Conservation (phyloP, 352 stramenopile genomes). For the Pythium coloratum region DNA sequence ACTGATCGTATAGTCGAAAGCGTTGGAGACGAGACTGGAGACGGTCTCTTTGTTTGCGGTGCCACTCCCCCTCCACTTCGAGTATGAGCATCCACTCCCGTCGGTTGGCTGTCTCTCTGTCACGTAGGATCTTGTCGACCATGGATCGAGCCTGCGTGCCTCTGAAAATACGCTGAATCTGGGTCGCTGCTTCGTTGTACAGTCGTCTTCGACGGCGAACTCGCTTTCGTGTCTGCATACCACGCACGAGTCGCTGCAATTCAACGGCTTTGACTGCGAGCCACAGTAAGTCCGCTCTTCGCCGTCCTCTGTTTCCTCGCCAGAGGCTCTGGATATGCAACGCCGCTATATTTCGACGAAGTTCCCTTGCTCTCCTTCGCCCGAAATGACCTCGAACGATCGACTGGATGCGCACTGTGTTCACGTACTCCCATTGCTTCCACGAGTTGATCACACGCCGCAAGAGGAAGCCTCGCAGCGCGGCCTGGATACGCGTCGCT, state of each 20-base stretch:
- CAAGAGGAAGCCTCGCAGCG: constrained; percentile 57
- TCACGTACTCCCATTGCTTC: constrained; percentile 60
- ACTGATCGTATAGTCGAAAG: constrained; percentile 57
- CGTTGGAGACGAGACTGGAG: constrained; percentile 49
- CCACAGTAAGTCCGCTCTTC: constrained; percentile 54
- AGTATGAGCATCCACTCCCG: constrained; percentile 69
- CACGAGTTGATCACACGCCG: constrained; percentile 46
- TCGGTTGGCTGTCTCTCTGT: constrained; percentile 64
- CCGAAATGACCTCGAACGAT: constrained; percentile 55
- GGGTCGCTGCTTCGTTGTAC: constrained; percentile 32
- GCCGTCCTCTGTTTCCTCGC: constrained; percentile 47
- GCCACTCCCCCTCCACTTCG: constrained; percentile 71
- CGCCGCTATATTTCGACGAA: constrained; percentile 34
- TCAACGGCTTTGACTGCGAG: constrained; percentile 41
- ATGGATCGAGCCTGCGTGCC: constrained; percentile 45
- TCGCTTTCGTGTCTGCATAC: constrained; percentile 45
- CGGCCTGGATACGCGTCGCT: constrained; percentile 55
- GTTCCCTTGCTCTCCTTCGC: constrained; percentile 13
- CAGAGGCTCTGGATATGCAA: constrained; percentile 68
- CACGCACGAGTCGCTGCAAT: constrained; percentile 58
- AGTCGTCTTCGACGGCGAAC: constrained; percentile 21
- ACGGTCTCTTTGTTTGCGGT: constrained; percentile 59
- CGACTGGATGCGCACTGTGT: constrained; percentile 61
- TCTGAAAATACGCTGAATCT: constrained; percentile 74
- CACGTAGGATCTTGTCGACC: constrained; percentile 42